These are phyloP conservation scores for Perkinsus olseni DNA, from an alignment of 169 alveolate species.

Conservation along the genomic window DNA sequence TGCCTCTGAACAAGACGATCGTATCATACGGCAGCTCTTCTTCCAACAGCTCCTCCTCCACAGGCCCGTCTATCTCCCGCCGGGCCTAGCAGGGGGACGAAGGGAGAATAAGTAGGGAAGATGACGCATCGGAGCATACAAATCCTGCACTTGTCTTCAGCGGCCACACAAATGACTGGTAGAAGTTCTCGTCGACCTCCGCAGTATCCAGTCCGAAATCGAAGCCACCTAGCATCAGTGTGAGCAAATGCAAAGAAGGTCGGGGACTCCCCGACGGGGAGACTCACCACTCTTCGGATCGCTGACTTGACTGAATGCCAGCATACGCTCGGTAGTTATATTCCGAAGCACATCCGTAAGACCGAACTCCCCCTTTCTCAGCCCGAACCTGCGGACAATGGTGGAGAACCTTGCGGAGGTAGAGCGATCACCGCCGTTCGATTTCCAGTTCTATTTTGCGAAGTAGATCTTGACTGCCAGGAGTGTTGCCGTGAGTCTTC, in stretches of 20 bases:
- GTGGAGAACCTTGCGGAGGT: neutral
- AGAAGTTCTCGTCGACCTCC: neutral
- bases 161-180: neutral
- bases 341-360: neutral
- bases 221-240: neutral
- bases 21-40: neutral
- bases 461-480: neutral
- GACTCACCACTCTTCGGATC: neutral
- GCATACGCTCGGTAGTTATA: neutral
- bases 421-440: neutral
- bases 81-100: neutral
- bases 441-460: neutral
- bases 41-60: neutral
- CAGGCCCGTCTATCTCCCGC: neutral
- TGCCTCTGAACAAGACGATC: neutral
- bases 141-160: neutral
- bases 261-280: neutral
- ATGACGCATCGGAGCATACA: neutral
- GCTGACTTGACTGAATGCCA: neutral
- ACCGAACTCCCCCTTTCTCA: neutral
- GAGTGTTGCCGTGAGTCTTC: neutral
- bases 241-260: neutral
- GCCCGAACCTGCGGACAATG: neutral
- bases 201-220: neutral
- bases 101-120: neutral